These are phyloP conservation scores for Flaveria ramosissima DNA, from an alignment of 129 eudicot genomes.

Conservation along the genomic window DNA sequence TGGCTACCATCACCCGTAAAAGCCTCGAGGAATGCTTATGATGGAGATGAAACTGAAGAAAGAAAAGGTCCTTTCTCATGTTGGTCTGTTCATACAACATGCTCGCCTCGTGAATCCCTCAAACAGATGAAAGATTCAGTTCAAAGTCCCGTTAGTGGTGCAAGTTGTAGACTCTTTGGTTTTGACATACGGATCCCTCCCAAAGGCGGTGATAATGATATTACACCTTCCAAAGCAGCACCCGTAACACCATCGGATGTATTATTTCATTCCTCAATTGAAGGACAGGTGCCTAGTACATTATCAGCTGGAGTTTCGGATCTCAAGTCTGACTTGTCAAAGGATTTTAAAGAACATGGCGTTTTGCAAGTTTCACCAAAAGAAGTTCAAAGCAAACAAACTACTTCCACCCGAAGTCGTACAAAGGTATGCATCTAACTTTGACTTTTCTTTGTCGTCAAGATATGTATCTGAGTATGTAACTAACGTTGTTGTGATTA, in stretches of 20 bases:
- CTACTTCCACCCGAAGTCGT: constrained; percentile 66
- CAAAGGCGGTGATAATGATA: constrained; percentile 2
- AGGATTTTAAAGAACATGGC: constrained; percentile 45
- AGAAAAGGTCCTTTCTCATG: constrained; percentile 8
- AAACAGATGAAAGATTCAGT: constrained; percentile 33
- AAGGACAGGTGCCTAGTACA: constrained; percentile 42
- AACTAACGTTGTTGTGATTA: constrained; percentile 8
- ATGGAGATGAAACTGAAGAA: constrained; percentile 40
- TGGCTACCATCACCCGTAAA: constrained; percentile 44
- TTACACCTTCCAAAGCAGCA: constrained; percentile 28
- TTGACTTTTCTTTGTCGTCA: not conserved
- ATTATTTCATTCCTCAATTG: constrained; percentile 25
- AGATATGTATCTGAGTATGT: not conserved
- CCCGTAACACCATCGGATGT: constrained; percentile 29
- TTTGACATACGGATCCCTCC: constrained; percentile 54
- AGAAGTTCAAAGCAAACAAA: constrained; percentile 64
- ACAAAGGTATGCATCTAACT: constrained; percentile 65
- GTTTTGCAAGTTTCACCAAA: constrained; percentile 49
- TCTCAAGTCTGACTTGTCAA: constrained; percentile 52
- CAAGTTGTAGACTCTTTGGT: constrained; percentile 77
- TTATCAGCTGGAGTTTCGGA: constrained; percentile 49
- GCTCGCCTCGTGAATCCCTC: constrained; percentile 38
- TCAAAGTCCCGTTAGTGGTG: constrained; percentile 23
- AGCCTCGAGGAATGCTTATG: constrained; percentile 38
- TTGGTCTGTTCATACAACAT: constrained; percentile 37